These are phyloP conservation scores for Cinnamomum micranthum DNA, from an alignment of 164 flowering plant genomes.

Conservation along the genomic window DNA sequence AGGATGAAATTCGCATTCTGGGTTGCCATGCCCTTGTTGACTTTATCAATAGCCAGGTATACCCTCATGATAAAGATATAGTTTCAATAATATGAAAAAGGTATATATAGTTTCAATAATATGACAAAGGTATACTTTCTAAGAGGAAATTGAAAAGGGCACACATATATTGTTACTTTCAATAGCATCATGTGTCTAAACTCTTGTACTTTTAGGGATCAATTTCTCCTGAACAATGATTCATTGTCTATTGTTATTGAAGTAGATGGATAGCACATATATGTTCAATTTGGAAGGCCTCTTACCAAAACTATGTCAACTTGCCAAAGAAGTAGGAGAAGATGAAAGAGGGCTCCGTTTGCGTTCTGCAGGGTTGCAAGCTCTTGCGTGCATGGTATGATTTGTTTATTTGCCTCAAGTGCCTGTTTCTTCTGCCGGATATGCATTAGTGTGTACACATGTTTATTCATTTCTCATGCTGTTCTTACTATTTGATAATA, in stretches of 20 bases:
- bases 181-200: background rate
- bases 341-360: constrained; percentile 58
- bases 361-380: constrained; percentile 74
- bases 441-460: background rate
- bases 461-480: background rate
- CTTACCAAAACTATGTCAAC: constrained; percentile 74
- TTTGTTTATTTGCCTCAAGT: background rate
- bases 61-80: background rate
- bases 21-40: constrained; percentile 75
- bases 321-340: constrained; percentile 76
- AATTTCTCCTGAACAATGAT: background rate
- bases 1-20: constrained; percentile 61
- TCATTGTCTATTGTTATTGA: constrained; percentile 13
- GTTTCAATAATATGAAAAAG: no score
- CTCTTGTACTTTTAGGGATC: background rate
- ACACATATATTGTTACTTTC: no score
- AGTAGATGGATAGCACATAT: constrained; percentile 66
- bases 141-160: no score
- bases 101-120: no score
- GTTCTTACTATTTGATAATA: background rate
- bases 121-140: no score
- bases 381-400: constrained; percentile 71
- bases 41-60: constrained; percentile 75
- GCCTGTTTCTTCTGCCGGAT: background rate
- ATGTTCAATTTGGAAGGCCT: constrained; percentile 93